These are phyloP conservation scores for Parathielavia appendiculata DNA, from an alignment of 495 filamentous ascomycete genomes.

Conservation along the genomic window DNA sequence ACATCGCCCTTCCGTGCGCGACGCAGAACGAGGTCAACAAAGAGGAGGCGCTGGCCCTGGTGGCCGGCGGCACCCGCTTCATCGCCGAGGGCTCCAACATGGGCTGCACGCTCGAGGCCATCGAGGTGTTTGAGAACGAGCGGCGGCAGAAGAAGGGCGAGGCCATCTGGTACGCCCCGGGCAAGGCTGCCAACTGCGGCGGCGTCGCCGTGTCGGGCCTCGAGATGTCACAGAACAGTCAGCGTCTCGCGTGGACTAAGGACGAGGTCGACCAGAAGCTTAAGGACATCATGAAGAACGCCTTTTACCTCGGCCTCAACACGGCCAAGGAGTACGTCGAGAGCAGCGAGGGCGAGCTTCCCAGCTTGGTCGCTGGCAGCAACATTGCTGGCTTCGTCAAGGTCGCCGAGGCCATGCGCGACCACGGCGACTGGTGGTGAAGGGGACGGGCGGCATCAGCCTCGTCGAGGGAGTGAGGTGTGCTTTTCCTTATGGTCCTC, in stretches of 20 bases:
- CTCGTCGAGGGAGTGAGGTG: too few relatives aligned
- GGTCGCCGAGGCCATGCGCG: constrained; percentile 89
- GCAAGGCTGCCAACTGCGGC: constrained; percentile 92
- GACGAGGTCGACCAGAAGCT: constrained; percentile 92
- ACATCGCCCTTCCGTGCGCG: constrained; percentile 85
- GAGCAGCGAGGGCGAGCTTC: constrained; percentile 72
- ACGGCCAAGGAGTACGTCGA: constrained; percentile 86
- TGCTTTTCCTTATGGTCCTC: not conserved
- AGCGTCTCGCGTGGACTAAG: constrained; percentile 73
- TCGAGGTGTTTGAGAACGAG: constrained; percentile 84
- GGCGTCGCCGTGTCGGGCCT: constrained; percentile 96
- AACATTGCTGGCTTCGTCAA: constrained; percentile 98
- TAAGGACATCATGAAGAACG: constrained; percentile 88
- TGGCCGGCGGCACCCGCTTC: constrained; percentile 72
- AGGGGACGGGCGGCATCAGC: too few relatives aligned
- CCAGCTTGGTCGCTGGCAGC: constrained; percentile 82
- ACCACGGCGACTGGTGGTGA: constrained; percentile 95
- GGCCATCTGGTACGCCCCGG: constrained; percentile 93
- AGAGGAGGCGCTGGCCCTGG: constrained; percentile 79
- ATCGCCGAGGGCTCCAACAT: constrained; percentile 98
- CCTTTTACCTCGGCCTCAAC: constrained; percentile 85
- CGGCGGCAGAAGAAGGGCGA: constrained; percentile 61
- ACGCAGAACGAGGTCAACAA: constrained; percentile 96
- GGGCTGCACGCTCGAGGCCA: constrained; percentile 95
- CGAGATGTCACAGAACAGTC: constrained; percentile 98